Conservation (phyloP, 495 filamentous ascomycete species). For the Trichoderma asperelloides region DNA sequence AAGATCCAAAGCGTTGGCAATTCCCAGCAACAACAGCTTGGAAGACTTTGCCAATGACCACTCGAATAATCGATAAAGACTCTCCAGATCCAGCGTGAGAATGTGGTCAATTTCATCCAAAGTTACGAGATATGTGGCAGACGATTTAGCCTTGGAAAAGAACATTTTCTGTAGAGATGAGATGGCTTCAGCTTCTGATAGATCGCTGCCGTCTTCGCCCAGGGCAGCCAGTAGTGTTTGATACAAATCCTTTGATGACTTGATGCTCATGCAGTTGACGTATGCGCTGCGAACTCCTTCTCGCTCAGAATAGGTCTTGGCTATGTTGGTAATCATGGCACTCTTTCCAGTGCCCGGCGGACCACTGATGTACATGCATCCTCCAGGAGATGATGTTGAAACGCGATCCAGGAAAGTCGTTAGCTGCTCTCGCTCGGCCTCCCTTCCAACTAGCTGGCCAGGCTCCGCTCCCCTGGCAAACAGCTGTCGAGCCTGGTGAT, state of each 20-base stretch:
- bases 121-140: slow-evolving; percentile 60
- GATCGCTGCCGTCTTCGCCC: slow-evolving; percentile 23
- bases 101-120: slow-evolving; percentile 95
- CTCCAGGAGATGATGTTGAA: slow-evolving; percentile 47
- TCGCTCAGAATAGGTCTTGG: slow-evolving; percentile 39
- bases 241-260: slow-evolving; percentile 73
- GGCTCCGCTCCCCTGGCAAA: slow-evolving; percentile 74
- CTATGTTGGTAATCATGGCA: slow-evolving; percentile 77
- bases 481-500: slow-evolving; percentile 76
- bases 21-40: slow-evolving; percentile 74
- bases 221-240: slow-evolving; percentile 54
- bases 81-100: slow-evolving; percentile 72
- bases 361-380: slow-evolving; percentile 92
- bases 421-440: slow-evolving; percentile 67
- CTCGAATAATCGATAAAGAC: slow-evolving; percentile 85
- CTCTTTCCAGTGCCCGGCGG: slow-evolving; percentile 96
- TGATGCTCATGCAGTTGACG: slow-evolving; percentile 95
- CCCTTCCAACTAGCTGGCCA: slow-evolving; percentile 70
- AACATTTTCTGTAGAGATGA: slow-evolving; percentile 57
- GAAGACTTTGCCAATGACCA: slow-evolving; percentile 79
- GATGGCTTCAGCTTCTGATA: slow-evolving; percentile 43
- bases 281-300: slow-evolving; percentile 45
- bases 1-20: slow-evolving; percentile 92
- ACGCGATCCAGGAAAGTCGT: slow-evolving; percentile 58
- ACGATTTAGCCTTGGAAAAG: slow-evolving; percentile 48